Base-by-base conservation (phyloP, 495 filamentous ascomycete genomes). In the Pyrenula massariospora region DNA sequence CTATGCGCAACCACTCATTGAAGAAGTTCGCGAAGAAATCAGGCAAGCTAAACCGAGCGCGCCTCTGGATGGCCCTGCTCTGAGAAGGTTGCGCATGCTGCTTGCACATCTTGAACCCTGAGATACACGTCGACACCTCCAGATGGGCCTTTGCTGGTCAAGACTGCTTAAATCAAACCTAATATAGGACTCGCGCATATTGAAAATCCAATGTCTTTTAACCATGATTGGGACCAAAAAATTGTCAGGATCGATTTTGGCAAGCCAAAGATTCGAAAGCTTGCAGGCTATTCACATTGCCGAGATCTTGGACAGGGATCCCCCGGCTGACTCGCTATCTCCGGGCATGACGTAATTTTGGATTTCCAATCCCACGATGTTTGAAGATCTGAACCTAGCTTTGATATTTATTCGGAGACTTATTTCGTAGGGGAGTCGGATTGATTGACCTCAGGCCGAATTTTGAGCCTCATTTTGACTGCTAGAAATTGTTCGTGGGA, bases 11-110 rank as follows among this genome's bases (percentile, higher is more conserved):
- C 66, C 73, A 15, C 63, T 83, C 22, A 69, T 80, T 12, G 64
- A 68, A 48, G 66, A 75, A 56, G 79, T 80, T 3, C 66, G 70
- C 47, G 60, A 70, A 52, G 81, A 83, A 58, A 57, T 81, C 25
- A 59, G 31, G 22, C 62, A 68, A 53, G 66, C 60, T 2, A 65
- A 68, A 51, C 36, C 23, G 10, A 57, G 59, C 53, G 58, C 63
- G 22, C 50, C 57, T 5, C 19, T 12, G n/a, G 22, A 11, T 20
- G 50, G 53, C 10, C 54, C 53, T 57, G 59, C 60, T 19, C 53
- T 53, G 10, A 56, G 56, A 25, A 55, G 57, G 47, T 53, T 67
- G 47, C 63, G 50, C 22, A 59, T 57, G 47, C 53, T 62, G 19
- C 19, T 52, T 10, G 50, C 50, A 8, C 50, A 52, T 52, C 8